Evolutionary conservation across 768 basidiomycete genomes (phyloP), one percentile per base, ranked within the genome.

Genomic region (Pulveroboletus sp.): DNA sequence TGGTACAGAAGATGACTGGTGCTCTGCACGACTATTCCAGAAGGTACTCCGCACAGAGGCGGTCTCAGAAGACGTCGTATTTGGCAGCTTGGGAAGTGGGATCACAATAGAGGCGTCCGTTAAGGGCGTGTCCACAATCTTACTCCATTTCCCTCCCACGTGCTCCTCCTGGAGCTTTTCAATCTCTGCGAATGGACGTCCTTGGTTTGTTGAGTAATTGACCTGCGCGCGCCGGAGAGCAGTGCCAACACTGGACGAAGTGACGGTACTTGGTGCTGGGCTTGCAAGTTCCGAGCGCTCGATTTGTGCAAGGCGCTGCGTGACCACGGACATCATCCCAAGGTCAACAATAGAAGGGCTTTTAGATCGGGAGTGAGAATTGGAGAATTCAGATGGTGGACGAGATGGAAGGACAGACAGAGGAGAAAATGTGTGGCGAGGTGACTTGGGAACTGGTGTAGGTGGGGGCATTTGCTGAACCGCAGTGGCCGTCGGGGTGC

Each of bases 341-440:
- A 87, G 73, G 50, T 85, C 81, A 26, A 76, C 68, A 39, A 87
- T 78, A 8, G 85, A 86, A 5, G 83, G 80, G 50, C 80, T 85
- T 47, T 62, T 69, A 17, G 63, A 60, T 46, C 62, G 71, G 51
- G 59, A 63, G 18, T 49, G 46, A 39, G 65, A 65, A 40, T 58
- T 50, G 17, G 64, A 61, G 15, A 56, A 7, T 31, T 56, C 67
- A 40, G 64, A 61, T 17, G 62, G 67, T 8, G 60, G 58, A 7
- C 50, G 58, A 18, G 65, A 59, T 31, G 55, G 62, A 17, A 50
- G 60, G 39, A 63, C 11, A 12, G 62, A 57, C n/a, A 61, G 44
- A 0, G 61, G 54, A 24, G 64, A 56, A 40, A 38, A 45, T 9
- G 46, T 40, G 14, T 53, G 53, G 21, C 47, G 52, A 9, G 65